A percentile compares a stretch with the other conserved stretches of the same genome.
These are phyloP conservation scores for Kockiozyma suomiensis DNA, from an alignment of 805 yeast species.

Conservation along the genomic window DNA sequence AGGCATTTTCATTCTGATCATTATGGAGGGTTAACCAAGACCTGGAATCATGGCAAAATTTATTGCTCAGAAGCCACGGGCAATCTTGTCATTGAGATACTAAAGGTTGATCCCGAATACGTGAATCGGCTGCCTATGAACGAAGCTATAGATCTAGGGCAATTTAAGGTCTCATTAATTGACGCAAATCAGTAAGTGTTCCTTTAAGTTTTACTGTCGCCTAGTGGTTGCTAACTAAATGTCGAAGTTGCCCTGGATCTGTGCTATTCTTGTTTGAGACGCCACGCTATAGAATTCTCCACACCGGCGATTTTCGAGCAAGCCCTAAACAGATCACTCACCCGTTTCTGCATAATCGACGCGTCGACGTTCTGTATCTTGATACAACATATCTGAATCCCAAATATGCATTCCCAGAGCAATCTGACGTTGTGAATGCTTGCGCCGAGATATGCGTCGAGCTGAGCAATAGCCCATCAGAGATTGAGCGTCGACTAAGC, in stretches of 20 bases:
- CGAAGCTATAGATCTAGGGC: slow-evolving; percentile 47
- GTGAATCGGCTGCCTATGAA: slow-evolving; percentile 51
- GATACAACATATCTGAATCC: slow-evolving; percentile 92
- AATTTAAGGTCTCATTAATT: slow-evolving; percentile 58
- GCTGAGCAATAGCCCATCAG: slow-evolving; percentile 39
- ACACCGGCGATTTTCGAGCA: slow-evolving; percentile 94
- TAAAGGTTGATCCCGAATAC: slow-evolving; percentile 54
- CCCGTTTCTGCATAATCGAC: slow-evolving; percentile 36
- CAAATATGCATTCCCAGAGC: slow-evolving; percentile 73
- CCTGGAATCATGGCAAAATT: slow-evolving; percentile 73
- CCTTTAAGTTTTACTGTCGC: neutral
- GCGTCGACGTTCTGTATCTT: slow-evolving; percentile 67
- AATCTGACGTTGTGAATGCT: slow-evolving; percentile 62
- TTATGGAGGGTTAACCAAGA: slow-evolving; percentile 79
- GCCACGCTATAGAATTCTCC: slow-evolving; percentile 51
- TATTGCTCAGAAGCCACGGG: slow-evolving; percentile 76
- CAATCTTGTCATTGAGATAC: slow-evolving; percentile 54
- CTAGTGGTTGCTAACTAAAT: neutral
- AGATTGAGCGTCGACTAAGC: slow-evolving; percentile 14
- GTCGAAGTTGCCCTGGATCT: slow-evolving; percentile 80
- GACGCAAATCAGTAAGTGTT: slow-evolving; percentile 78
- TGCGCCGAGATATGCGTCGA: slow-evolving; percentile 57
- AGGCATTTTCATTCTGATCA: slow-evolving; percentile 91
- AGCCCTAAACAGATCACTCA: slow-evolving; percentile 53
- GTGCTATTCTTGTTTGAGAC: slow-evolving; percentile 70